phyloP scores from a whole-genome alignment of 139 green algal genomes.

The Auxenochlorella pyrenoidosa region DNA sequence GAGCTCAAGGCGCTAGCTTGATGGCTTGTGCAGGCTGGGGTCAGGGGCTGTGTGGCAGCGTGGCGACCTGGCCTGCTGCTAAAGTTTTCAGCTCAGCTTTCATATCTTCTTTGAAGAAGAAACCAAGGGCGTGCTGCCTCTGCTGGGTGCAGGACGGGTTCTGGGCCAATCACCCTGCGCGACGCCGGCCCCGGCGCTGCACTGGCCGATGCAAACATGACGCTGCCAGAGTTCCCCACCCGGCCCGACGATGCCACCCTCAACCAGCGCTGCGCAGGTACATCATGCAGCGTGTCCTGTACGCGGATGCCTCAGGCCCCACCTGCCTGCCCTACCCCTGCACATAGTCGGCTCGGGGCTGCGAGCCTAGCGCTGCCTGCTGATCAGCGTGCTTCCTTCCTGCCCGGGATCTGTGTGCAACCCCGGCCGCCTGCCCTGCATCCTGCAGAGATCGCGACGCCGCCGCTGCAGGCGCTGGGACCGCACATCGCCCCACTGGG shows the following conservation, averaged over 20 bases:
- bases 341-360: no score
- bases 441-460: background rate
- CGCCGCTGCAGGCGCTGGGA: conserved; percentile 1
- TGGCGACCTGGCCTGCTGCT: background rate
- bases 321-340: background rate
- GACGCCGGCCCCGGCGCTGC: background rate
- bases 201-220: background rate
- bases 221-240: background rate
- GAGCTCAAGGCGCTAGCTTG: no score
- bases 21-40: background rate
- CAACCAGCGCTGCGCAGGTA: background rate
- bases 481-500: background rate
- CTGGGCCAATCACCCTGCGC: background rate
- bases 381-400: no score
- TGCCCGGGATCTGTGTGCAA: no score
- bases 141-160: background rate
- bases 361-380: no score
- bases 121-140: background rate
- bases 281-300: background rate
- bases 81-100: no score
- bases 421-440: background rate
- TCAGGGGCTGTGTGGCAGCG: background rate
- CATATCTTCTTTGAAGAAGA: no score
- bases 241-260: background rate
- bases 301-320: no score